Conservation (phyloP, 805 yeast genomes). For the Saccharomycopsis oosterbeekiorum region DNA sequence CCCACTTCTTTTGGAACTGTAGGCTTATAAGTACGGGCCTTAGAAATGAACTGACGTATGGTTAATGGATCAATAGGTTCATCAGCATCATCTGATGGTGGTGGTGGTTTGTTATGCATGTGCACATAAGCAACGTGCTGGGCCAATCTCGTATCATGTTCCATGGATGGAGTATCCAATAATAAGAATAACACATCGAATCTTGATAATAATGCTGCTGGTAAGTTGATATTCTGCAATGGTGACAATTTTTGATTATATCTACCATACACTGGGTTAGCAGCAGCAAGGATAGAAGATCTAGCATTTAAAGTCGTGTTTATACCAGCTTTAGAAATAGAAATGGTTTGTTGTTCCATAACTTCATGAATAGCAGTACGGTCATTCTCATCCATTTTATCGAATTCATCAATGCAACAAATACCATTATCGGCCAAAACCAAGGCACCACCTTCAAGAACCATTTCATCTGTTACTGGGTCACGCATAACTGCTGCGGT, state of each 20-base stretch:
- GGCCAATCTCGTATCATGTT: slow-evolving; percentile 77
- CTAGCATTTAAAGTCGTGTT: slow-evolving; percentile 93
- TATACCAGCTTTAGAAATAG: slow-evolving; percentile 96
- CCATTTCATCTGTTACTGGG: slow-evolving; percentile 98
- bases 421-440: slow-evolving; percentile 96
- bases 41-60: slow-evolving; percentile 78
- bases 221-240: slow-evolving; percentile 88
- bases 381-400: slow-evolving; percentile 95
- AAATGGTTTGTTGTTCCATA: slow-evolving; percentile 98
- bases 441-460: slow-evolving; percentile 95
- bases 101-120: slow-evolving; percentile 82
- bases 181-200: slow-evolving; percentile 84
- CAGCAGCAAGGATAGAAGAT: slow-evolving; percentile 92
- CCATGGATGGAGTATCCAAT: slow-evolving; percentile 74
- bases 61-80: slow-evolving; percentile 70
- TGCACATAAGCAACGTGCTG: slow-evolving; percentile 93
- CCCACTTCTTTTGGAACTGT: slow-evolving; percentile 75
- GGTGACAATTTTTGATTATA: slow-evolving; percentile 88
- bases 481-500: slow-evolving; percentile 99
- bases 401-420: slow-evolving; percentile 98
- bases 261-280: slow-evolving; percentile 94
- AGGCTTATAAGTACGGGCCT: slow-evolving; percentile 81
- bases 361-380: slow-evolving; percentile 98
- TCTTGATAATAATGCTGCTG: slow-evolving; percentile 92
- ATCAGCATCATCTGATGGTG: slow-evolving; percentile 34